phyloP scores from a whole-genome alignment of 1,284 basidiomycete genomes.

The Chalciporus sp. region DNA sequence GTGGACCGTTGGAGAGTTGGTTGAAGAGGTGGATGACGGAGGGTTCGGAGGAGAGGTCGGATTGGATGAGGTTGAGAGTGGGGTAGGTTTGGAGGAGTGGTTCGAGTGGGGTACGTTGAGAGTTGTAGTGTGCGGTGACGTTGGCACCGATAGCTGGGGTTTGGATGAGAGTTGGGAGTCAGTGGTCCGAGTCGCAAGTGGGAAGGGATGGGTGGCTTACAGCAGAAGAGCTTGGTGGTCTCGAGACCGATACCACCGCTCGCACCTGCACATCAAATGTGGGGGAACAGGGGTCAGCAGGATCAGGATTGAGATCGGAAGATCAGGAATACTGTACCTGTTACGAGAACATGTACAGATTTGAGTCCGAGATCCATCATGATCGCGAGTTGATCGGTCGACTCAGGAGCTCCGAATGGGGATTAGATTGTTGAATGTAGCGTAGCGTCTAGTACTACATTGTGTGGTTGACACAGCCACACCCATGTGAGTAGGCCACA shows the following conservation, averaged over 20 bases:
- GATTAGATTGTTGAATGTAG: too few species aligned
- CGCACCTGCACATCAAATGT: constrained; percentile 44
- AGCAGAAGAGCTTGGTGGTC: constrained; percentile 52
- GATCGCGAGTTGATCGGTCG: too few species aligned
- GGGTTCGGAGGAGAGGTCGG: constrained; percentile 59
- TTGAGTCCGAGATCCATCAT: constrained; percentile 39
- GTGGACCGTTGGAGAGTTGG: constrained; percentile 28
- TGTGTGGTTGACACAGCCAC: too few species aligned
- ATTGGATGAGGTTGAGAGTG: constrained; percentile 46
- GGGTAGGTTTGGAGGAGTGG: constrained; percentile 43
- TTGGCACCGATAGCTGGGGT: constrained; percentile 61
- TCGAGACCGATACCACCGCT: constrained; percentile 68
- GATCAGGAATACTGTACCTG: constrained; percentile 25
- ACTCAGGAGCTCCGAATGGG: too few species aligned
- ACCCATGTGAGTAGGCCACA: too few species aligned
- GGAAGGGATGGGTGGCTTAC: constrained; percentile 41
- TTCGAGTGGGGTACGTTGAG: constrained; percentile 47
- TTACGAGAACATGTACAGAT: constrained; percentile 40
- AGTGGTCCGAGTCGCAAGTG: background rate
- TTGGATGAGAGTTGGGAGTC: background rate
- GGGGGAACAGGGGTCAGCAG: background rate
- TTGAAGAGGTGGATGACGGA: constrained; percentile 48
- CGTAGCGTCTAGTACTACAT: too few species aligned
- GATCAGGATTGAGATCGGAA: background rate
- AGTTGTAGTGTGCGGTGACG: constrained; percentile 74